A percentile compares a stretch with the other conserved stretches of the same genome.
Evolutionary conservation across 306 rosid species (phyloP).

Genomic region (Fagus sylvatica): DNA sequence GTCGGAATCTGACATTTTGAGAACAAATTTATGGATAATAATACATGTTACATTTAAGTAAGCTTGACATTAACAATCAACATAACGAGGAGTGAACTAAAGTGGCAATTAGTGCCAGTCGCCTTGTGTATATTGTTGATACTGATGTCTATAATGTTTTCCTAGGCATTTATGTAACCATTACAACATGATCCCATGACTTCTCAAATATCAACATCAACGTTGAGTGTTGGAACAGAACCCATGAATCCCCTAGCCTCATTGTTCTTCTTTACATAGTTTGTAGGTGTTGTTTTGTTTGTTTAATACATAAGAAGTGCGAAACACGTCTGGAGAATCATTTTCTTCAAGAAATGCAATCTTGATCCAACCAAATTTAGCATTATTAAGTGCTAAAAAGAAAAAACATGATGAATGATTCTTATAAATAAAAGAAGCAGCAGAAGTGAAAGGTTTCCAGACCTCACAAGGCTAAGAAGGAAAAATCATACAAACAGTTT

Average conservation of each 20-base stretch:
- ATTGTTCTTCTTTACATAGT: neutral
- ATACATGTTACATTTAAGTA: neutral
- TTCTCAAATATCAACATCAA: neutral
- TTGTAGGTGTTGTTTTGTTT: too few species aligned
- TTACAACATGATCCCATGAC: neutral
- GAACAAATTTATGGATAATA: neutral
- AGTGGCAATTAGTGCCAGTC: neutral
- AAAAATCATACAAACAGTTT: neutral
- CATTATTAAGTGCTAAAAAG: neutral
- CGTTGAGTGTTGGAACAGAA: neutral
- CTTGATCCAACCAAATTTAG: neutral
- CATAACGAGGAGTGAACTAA: neutral
- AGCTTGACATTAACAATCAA: neutral
- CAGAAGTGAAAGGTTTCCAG: neutral
- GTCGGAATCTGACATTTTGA: neutral
- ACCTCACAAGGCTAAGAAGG: neutral
- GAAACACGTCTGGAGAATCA: neutral
- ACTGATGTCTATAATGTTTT: neutral
- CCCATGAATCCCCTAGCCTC: neutral
- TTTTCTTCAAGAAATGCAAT: neutral
- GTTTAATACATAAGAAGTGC: too few species aligned
- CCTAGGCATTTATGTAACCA: neutral
- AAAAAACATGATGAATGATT: neutral
- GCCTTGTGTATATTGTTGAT: neutral
- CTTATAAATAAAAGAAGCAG: neutral